Conservation (phyloP, 805 yeast species). For the Pichia rugopelliculosa region DNA sequence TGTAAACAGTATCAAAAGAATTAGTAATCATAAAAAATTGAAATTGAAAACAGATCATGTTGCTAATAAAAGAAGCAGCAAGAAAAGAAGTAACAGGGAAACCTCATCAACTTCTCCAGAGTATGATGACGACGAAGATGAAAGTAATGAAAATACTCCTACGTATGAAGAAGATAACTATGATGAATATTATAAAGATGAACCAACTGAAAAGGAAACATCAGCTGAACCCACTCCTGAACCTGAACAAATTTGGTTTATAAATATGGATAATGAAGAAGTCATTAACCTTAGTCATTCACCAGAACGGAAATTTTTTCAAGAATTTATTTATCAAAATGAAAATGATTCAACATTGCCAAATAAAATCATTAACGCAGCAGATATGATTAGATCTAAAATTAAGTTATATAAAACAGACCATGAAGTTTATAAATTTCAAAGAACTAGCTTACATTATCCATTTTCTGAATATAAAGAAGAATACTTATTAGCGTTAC, state of each 20-base stretch:
- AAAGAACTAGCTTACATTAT: constrained; percentile 25
- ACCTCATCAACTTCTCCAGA: background rate
- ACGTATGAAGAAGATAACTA: background rate
- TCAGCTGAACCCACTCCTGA: constrained; percentile 6
- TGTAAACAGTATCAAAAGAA: background rate
- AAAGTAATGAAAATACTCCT: background rate
- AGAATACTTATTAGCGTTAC: constrained; percentile 39
- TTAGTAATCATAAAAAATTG: constrained; percentile 7
- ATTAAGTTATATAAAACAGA: constrained; percentile 23
- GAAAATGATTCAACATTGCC: constrained; percentile 16
- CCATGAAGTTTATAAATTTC: constrained; percentile 21
- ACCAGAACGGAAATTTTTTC: constrained; percentile 16
- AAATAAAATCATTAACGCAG: constrained; percentile 13
- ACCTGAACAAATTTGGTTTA: constrained; percentile 18
- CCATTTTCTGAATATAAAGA: constrained; percentile 44
- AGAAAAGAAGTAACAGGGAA: background rate
- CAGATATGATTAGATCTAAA: constrained; percentile 15
- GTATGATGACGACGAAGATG: background rate
- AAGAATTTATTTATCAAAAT: constrained; percentile 17
- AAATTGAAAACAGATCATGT: background rate
- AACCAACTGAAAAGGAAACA: constrained; percentile 2
- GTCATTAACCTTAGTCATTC: constrained; percentile 2
- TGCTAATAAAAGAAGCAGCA: constrained; percentile 1
- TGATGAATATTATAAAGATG: background rate
- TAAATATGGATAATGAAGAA: constrained; percentile 14